Conservation (phyloP, 2,329 filamentous ascomycete genomes). For the Colletotrichum viniferum region DNA sequence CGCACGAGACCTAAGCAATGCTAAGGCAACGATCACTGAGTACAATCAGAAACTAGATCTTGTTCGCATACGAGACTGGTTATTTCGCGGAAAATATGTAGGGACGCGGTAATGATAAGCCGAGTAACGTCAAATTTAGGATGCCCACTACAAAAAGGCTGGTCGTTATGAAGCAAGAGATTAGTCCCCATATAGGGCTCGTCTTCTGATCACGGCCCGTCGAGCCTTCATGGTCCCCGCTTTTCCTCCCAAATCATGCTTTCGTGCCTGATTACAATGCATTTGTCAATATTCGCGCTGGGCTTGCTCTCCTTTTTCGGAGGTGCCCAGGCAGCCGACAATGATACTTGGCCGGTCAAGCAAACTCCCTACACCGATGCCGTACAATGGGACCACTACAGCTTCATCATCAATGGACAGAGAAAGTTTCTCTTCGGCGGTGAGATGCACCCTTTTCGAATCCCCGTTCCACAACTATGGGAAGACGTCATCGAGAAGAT, state of each 20-base stretch:
- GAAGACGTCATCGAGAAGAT: neutral
- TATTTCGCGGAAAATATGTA: neutral
- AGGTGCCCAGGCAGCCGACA: neutral
- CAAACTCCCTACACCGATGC: neutral
- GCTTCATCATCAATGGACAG: neutral
- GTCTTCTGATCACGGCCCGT: neutral
- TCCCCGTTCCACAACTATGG: neutral
- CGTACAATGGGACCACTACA: neutral
- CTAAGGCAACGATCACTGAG: too few relatives aligned
- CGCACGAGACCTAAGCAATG: neutral
- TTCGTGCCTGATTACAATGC: neutral
- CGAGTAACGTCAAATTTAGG: neutral
- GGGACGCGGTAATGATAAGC: neutral
- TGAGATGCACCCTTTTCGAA: neutral
- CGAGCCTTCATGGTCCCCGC: neutral
- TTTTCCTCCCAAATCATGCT: neutral
- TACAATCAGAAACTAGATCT: too few relatives aligned
- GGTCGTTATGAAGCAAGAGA: neutral
- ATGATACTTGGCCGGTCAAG: neutral
- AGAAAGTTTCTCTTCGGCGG: neutral
- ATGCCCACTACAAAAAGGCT: neutral
- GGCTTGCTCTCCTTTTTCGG: neutral
- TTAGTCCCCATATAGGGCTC: neutral
- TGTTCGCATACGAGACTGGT: too few relatives aligned
- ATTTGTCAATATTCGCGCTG: neutral